phyloP scores from a whole-genome alignment of 2,329 filamentous ascomycete genomes.

The Aspergillus aculeatus region DNA sequence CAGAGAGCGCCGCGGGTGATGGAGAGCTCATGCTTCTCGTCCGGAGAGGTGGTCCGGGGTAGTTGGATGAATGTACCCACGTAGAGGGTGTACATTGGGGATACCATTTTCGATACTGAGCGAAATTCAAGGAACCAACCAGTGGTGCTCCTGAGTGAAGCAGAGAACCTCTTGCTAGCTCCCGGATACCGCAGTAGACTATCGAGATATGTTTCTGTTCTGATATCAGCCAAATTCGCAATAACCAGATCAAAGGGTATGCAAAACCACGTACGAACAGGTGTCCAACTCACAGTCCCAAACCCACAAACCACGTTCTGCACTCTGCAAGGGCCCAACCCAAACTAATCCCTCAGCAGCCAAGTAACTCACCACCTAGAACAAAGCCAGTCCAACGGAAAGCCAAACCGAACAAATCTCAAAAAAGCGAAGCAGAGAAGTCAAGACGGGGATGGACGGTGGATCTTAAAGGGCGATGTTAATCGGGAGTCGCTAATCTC shows the following conservation, averaged over 20 bases:
- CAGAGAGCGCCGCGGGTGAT: slow-evolving; percentile 50
- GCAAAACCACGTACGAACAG: neutral
- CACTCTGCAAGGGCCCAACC: neutral
- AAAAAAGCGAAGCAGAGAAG: neutral
- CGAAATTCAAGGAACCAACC: too few relatives aligned
- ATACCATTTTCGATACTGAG: slow-evolving; percentile 1
- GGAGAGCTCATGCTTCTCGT: slow-evolving; percentile 50
- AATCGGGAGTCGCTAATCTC: slow-evolving; percentile 1
- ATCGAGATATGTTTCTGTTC: too few relatives aligned
- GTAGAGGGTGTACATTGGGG: slow-evolving; percentile 49
- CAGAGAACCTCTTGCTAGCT: too few relatives aligned
- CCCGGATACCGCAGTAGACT: too few relatives aligned
- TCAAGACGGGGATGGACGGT: neutral
- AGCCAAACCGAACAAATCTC: neutral
- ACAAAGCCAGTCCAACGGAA: too few relatives aligned
- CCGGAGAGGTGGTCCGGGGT: slow-evolving; percentile 38
- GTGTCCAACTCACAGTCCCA: neutral
- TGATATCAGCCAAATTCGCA: too few relatives aligned
- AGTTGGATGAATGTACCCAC: slow-evolving; percentile 62
- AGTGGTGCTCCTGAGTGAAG: too few relatives aligned
- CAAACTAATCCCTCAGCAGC: too few relatives aligned
- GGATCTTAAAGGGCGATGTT: neutral
- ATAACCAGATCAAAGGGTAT: neutral
- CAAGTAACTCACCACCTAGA: too few relatives aligned
- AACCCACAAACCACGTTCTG: neutral